Base-by-base conservation (phyloP, 306 rosid species). In the Vigna unguiculata region DNA sequence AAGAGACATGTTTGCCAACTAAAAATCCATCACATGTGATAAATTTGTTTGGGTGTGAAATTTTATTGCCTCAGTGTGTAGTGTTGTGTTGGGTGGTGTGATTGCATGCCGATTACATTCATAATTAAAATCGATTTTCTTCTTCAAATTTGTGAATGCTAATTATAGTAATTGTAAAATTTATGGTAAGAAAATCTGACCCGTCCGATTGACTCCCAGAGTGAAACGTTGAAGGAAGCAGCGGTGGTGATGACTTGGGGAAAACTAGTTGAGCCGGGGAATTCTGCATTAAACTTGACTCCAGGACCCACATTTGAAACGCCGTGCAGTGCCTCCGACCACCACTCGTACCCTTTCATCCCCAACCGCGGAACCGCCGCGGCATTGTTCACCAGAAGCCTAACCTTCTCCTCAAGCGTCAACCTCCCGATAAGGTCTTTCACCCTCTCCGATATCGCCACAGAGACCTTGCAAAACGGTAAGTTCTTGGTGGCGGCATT, bases 271-370 rank as follows among this genome's bases (percentile, higher is more conserved):
- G 98, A 95, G 0, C 58, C 93, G 25, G 98, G 96, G 54, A 91
- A 91, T 6, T 34, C 60, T 9, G 84, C 82, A 15, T 83, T 85
- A 47, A 94, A 94, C 80, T 69, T 86, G 4, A 94, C 89, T 0
- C 97, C 98, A 0, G 96, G 98, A 0, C 98, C 98, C 53, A 86
- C 95, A 86, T 91, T 90, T 7, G 97, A 94, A 36, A 94, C 93
- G 0, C 98, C 98, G 28, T 93, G 98, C 58, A 93, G 97, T 21
- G 93, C 98, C 83, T 93, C 98, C n/a, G 97, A 91, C 98, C 98
- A 94, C 98, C 98, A 94, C 66, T 91, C 98, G 7, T 94, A 94
- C 4, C 93, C 90, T 74, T 75, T 81, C 49, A 94, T 91, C 40
- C 98, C 97, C 12, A 94, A 78, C 34, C 96, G 66, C 0, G 91